Conservation (phyloP, 176 grass and related monocot species). For the Aegilops speltoides region DNA sequence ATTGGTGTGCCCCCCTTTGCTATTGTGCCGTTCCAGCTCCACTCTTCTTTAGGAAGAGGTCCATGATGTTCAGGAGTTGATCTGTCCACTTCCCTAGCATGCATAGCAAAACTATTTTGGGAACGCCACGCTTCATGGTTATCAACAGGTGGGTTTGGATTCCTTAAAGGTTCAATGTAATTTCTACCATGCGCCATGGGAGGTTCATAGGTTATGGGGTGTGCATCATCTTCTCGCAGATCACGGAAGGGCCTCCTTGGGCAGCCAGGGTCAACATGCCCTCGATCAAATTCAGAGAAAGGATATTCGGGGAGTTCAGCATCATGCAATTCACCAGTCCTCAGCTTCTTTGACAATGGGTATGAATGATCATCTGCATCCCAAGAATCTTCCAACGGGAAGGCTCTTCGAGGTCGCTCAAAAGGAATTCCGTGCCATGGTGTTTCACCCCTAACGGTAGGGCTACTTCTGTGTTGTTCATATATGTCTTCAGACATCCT, state of each 20-base stretch:
- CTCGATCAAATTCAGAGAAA: constrained; percentile 66
- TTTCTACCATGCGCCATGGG: constrained; percentile 29
- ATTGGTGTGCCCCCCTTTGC: constrained; percentile 85
- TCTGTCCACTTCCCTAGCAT: constrained; percentile 46
- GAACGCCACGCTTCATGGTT: constrained; percentile 47
- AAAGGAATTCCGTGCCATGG: constrained; percentile 53
- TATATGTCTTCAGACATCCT: constrained; percentile 51
- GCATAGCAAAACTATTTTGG: constrained; percentile 43
- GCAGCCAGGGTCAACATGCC: constrained; percentile 38
- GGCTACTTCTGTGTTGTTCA: constrained; percentile 47
- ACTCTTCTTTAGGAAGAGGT: constrained; percentile 60
- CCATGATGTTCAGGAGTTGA: constrained; percentile 49
- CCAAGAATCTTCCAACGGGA: constrained; percentile 56
- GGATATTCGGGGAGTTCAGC: constrained; percentile 87
- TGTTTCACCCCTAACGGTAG: constrained; percentile 37
- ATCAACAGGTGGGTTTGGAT: constrained; percentile 42
- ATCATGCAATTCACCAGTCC: constrained; percentile 45
- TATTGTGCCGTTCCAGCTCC: constrained; percentile 95
- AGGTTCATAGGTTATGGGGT: constrained; percentile 28
- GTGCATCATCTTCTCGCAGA: constrained; percentile 41
- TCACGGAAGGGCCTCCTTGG: constrained; percentile 44
- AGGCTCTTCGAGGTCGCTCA: constrained; percentile 42
- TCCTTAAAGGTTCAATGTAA: constrained; percentile 44
- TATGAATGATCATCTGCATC: constrained; percentile 40
- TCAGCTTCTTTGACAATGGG: constrained; percentile 62